These are phyloP conservation scores for Boletales sp. DNA, from an alignment of 768 basidiomycete genomes.

Conservation along the genomic window DNA sequence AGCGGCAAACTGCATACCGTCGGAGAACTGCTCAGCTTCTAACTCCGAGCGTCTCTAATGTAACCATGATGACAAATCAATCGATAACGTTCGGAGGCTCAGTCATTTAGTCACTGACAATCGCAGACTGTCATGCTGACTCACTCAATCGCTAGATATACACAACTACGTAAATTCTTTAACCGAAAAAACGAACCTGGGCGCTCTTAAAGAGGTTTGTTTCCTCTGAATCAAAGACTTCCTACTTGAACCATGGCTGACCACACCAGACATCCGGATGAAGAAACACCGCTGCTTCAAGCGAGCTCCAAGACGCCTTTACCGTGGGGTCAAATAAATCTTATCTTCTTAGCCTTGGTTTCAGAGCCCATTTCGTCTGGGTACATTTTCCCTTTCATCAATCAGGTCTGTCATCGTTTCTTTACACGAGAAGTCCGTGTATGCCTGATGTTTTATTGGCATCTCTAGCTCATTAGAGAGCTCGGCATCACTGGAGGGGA, in stretches of 20 bases:
- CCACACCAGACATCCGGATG: constrained; percentile 42
- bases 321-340: constrained; percentile 47
- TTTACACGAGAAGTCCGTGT: neutral
- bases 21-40: too few relatives aligned
- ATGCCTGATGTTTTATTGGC: neutral
- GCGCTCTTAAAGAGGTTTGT: too few relatives aligned
- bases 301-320: constrained; percentile 41
- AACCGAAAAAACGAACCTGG: too few relatives aligned
- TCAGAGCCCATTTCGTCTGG: constrained; percentile 53
- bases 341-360: constrained; percentile 45
- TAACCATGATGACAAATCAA: too few relatives aligned
- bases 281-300: constrained; percentile 41
- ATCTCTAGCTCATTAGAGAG: constrained; percentile 51
- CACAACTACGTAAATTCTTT: too few relatives aligned
- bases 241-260: constrained; percentile 17
- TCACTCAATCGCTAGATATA: too few relatives aligned
- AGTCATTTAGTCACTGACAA: too few relatives aligned
- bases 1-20: too few relatives aligned
- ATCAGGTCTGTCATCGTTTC: constrained; percentile 38
- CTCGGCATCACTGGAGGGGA: constrained; percentile 64
- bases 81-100: too few relatives aligned
- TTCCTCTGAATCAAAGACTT: too few relatives aligned
- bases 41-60: too few relatives aligned
- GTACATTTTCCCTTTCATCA: constrained; percentile 65
- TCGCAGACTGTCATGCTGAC: too few relatives aligned